A percentile compares a stretch with the other conserved stretches of the same genome.
These are phyloP conservation scores for Malassezia sympodialis DNA, from an alignment of 1,284 basidiomycete genomes.

Conservation along the genomic window DNA sequence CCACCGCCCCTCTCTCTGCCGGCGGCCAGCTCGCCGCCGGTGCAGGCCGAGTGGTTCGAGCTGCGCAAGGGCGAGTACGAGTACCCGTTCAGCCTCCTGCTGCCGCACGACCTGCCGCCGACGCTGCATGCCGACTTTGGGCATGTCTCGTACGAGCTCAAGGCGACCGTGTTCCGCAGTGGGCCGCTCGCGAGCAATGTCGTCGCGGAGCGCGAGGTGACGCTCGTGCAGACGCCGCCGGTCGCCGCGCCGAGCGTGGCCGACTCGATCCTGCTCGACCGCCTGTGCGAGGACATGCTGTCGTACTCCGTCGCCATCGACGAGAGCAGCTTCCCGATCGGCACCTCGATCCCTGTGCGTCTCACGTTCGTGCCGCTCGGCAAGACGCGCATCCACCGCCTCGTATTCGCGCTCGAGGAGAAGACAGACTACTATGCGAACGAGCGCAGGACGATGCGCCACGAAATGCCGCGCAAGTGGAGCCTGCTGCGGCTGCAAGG, in stretches of 20 bases:
- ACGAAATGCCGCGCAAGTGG: conserved; percentile 62
- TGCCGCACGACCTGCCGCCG: conserved; percentile 72
- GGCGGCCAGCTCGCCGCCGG: background rate
- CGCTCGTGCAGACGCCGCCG: conserved; percentile 63
- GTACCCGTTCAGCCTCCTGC: conserved; percentile 81
- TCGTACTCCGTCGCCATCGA: conserved; percentile 69
- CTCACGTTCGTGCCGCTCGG: conserved; percentile 70
- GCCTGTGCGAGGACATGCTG: conserved; percentile 84
- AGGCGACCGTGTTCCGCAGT: conserved; percentile 70
- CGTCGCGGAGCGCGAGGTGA: conserved; percentile 62
- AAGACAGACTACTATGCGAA: conserved; percentile 55
- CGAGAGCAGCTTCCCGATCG: conserved; percentile 59
- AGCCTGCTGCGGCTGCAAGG: conserved; percentile 62
- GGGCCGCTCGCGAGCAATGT: conserved; percentile 71
- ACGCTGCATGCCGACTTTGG: conserved; percentile 70
- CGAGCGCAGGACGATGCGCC: conserved; percentile 57
- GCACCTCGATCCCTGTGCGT: conserved; percentile 68
- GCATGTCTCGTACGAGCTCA: conserved; percentile 67
- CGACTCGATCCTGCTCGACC: conserved; percentile 73
- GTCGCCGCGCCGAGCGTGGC: conserved; percentile 57
- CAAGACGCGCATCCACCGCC: conserved; percentile 71
- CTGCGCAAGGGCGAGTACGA: conserved; percentile 85
- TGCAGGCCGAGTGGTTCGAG: conserved; percentile 64
- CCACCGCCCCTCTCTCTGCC: background rate
- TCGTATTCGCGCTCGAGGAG: conserved; percentile 66